Base-by-base conservation (phyloP, 164 flowering plant genomes). In the Vitis rupestris region DNA sequence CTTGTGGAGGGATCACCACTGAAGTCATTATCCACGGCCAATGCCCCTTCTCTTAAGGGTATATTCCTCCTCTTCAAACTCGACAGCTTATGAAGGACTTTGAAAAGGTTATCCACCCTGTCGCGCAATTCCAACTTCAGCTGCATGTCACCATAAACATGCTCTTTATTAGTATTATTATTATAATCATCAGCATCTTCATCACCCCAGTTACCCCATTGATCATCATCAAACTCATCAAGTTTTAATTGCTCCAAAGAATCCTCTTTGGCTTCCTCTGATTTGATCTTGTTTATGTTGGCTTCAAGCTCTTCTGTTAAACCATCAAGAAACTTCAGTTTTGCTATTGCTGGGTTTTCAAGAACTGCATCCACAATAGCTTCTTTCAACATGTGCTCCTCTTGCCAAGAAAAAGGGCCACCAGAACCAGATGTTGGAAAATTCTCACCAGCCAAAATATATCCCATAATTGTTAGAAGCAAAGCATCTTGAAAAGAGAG, bases 381-480 rank as follows among this genome's bases (percentile, higher is more conserved):
- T 79, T 95, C 98, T 80, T 93, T 91, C 74, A 95, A 75, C 50
- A 83, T 77, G 66, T 86, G 93, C 80, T 95, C 99, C 81, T 95
- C 98, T 80, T 92, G 94, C 99, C 99, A 95, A 63, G 99, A 91
- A 72, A 95, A 95, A 14, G 99, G 98, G 48, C 98, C 86, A 66
- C 71, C 85, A 37, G 94, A 87, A 3, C 98, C 96, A 62, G 98
- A 86, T 30, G 96, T 87, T 30, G 96, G 92, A 75, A 95, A 93
- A 77, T 87, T 88, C 76, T 93, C 94, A 78, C 99, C 98, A 27
- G 98, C 99, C 81, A 95, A 83, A 48, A 95, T 86, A 70, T 93
- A 95, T 52, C 98, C 99, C 59, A 63, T 77, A 19, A 86, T 65
- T 37, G 86, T 83, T 8, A 95, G 89, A 59, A 95, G 86, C 71